Percentiles rank a stretch among this genome's conserved stretches.
phyloP scores from a whole-genome alignment of 176 grass and related monocot genomes.

The Musa troglodytarum region DNA sequence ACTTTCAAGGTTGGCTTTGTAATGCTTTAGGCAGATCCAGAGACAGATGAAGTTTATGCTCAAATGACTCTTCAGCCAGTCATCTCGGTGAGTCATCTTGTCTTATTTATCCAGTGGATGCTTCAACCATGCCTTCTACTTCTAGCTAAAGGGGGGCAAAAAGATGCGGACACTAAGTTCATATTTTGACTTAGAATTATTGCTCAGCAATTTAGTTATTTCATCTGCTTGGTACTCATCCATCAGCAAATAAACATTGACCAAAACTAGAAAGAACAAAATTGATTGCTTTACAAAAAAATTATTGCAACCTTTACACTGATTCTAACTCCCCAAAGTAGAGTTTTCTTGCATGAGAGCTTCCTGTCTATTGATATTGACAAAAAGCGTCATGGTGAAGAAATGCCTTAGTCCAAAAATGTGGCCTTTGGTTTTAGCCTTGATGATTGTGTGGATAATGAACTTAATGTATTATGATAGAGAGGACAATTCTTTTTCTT shows the following conservation, averaged over 20 bases:
- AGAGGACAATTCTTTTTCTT: not conserved
- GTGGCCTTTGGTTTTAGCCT: not conserved
- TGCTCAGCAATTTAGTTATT: not conserved
- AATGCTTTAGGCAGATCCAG: constrained; percentile 71
- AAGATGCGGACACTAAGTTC: not conserved
- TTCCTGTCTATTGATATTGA: not conserved
- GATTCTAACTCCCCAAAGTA: too few species aligned
- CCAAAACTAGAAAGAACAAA: not conserved
- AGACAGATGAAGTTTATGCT: constrained; percentile 97
- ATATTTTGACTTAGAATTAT: too few species aligned
- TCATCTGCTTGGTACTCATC: not conserved
- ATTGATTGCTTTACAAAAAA: too few species aligned
- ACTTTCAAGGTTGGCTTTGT: constrained; percentile 3
- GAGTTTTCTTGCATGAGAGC: not conserved
- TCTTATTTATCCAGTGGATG: constrained; percentile 2
- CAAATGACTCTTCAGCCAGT: constrained; percentile 99
- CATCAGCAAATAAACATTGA: not conserved
- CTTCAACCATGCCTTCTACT: too few species aligned
- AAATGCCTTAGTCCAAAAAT: not conserved
- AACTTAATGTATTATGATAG: not conserved
- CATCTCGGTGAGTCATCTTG: constrained; percentile 54
- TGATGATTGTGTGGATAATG: not conserved
- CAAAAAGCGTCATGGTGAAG: not conserved
- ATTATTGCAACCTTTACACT: too few species aligned
- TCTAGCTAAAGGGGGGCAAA: not conserved